A percentile compares a stretch with the other conserved stretches of the same genome.
These are phyloP conservation scores for Aspergillus heteromorphus DNA, from an alignment of 495 filamentous ascomycete species.

Conservation along the genomic window DNA sequence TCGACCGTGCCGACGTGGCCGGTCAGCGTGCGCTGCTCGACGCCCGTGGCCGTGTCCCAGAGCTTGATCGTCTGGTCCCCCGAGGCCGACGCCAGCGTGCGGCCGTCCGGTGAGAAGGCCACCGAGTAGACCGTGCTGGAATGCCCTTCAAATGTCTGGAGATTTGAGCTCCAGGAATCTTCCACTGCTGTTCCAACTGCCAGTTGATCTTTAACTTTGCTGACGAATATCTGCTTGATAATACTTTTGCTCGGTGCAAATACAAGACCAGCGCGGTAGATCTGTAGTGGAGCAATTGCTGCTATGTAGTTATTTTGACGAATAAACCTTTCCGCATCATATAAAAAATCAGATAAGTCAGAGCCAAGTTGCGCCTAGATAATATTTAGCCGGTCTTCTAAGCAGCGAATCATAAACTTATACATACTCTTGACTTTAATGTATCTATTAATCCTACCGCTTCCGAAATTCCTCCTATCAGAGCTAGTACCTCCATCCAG, in stretches of 20 bases:
- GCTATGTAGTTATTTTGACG: slow-evolving; percentile 24
- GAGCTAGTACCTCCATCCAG: slow-evolving; percentile 40
- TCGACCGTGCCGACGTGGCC: neutral
- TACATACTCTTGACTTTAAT: slow-evolving; percentile 6
- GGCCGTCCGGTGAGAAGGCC: slow-evolving; percentile 12
- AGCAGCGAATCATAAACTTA: slow-evolving; percentile 9
- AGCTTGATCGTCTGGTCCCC: slow-evolving; percentile 26
- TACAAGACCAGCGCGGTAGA: slow-evolving; percentile 20
- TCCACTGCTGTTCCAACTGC: slow-evolving; percentile 3
- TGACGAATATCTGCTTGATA: slow-evolving; percentile 12
- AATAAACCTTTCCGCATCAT: slow-evolving; percentile 32
- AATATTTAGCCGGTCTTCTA: neutral
- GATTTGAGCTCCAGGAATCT: slow-evolving; percentile 11
- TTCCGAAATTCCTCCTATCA: slow-evolving; percentile 32
- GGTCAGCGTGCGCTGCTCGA: neutral
- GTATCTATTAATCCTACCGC: slow-evolving; percentile 11
- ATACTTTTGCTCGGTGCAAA: slow-evolving; percentile 29
- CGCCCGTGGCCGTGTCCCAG: slow-evolving; percentile 26
- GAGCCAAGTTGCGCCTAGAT: slow-evolving; percentile 14
- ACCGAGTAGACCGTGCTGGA: neutral
- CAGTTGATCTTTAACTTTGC: neutral
- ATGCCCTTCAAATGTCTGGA: slow-evolving; percentile 21
- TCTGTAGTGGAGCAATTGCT: slow-evolving; percentile 19
- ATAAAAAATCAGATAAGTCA: slow-evolving; percentile 18
- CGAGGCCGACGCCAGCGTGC: slow-evolving; percentile 7